Evolutionary conservation across 1,284 basidiomycete species (phyloP), one percentile per base, ranked within the genome.

Genomic region (Schizopora paradoxa): DNA sequence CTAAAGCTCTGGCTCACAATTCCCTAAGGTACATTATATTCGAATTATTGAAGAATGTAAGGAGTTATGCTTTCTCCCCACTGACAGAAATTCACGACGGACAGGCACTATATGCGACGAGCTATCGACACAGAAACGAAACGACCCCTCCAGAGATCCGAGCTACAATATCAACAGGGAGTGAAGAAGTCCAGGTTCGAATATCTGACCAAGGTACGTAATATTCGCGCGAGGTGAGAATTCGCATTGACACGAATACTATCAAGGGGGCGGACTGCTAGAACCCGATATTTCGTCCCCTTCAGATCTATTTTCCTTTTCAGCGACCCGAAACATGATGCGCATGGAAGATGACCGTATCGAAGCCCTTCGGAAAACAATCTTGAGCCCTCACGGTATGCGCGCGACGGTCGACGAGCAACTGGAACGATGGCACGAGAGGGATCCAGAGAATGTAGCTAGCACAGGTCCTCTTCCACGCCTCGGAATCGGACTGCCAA

Each of bases 11-110:
- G 8, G 25, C 43, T 31, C 7, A 43, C 28, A 13, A 3, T 11
- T 51, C 48, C 49, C 13, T 14, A 51, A 87, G 85, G 61, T 95
- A 93, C 60, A 88, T 94, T 48, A 65, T 93, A 10, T 93, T 94
- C 56, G 91, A 95, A 59, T 62, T 95, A 19, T 58, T 94, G 55
- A 93, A 93, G 62, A 92, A 93, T 59, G 89, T 87, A 56, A 53
- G 76, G 59, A 27, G 25, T 27, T 31, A 39, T 41, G 51, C 40
- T 52, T 58, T 41, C 49, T 49, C n/a, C n/a, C n/a, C n/a, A 39
- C n/a, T 16, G 5, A 49, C 34, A 38, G 26, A 39, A 39, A 3
- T 27, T 26, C 43, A 33, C 16, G 29, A 38, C 14, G 10, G 10
- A 8, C 25, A 47, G 29, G 14, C 40, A 87, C 86, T 76, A 83